phyloP scores from a whole-genome alignment of 1,139 yeast species.

The Insectozyma bohioensis region DNA sequence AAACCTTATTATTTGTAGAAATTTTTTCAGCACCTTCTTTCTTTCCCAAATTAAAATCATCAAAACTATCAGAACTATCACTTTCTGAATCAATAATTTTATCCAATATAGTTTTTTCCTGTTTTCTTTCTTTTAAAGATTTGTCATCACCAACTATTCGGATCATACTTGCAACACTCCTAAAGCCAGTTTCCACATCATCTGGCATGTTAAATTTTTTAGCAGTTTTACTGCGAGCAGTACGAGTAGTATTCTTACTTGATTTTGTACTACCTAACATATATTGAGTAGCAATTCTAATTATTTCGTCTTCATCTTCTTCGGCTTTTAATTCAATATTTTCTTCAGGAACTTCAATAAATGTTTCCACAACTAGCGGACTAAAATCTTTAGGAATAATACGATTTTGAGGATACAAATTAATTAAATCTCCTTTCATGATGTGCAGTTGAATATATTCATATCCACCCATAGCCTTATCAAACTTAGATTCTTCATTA shows the following conservation, averaged over 20 bases:
- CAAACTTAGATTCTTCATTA: constrained; percentile 76
- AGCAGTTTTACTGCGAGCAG: no score
- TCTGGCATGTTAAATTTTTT: constrained; percentile 75
- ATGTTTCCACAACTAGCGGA: constrained; percentile 57
- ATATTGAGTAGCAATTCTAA: constrained; percentile 57
- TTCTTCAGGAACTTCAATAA: constrained; percentile 69
- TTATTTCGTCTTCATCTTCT: constrained; percentile 67
- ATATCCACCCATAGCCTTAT: constrained; percentile 84
- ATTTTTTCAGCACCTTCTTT: background rate
- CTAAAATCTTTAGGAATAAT: constrained; percentile 58
- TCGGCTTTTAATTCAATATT: constrained; percentile 52
- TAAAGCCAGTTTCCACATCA: constrained; percentile 69
- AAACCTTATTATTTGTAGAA: background rate
- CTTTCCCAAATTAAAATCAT: background rate
- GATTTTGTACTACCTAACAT: constrained; percentile 26
- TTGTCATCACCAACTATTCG: constrained; percentile 22
- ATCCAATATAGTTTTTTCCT: constrained; percentile 20
- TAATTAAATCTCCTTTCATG: constrained; percentile 40
- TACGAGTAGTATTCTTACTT: constrained; percentile 8
- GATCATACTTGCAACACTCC: constrained; percentile 54
- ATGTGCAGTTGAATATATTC: constrained; percentile 71
- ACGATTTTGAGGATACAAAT: constrained; percentile 51
- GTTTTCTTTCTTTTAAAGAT: constrained; percentile 14
- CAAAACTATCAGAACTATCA: constrained; percentile 13
- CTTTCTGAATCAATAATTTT: constrained; percentile 24